phyloP scores from a whole-genome alignment of 2,329 filamentous ascomycete species.

The Diaporthe nobilis region DNA sequence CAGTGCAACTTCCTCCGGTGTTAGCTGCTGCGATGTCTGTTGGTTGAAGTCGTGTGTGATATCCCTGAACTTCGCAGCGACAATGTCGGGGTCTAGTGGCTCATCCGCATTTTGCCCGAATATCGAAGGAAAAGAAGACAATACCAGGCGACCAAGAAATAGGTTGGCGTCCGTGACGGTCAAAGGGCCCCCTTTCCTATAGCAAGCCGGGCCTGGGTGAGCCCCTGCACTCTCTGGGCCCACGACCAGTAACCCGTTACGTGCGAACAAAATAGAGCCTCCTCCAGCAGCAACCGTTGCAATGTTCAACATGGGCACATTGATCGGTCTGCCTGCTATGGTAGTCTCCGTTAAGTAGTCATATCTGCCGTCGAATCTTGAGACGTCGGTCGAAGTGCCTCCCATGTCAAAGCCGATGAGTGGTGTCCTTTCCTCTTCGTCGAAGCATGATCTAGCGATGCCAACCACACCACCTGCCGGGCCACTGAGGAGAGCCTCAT shows the following conservation, averaged over 20 bases:
- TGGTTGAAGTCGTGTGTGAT: constrained; percentile 54
- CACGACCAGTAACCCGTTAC: constrained; percentile 77
- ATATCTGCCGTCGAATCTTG: constrained; percentile 69
- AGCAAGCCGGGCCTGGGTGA: constrained; percentile 78
- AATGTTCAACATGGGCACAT: constrained; percentile 85
- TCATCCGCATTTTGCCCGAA: constrained; percentile 77
- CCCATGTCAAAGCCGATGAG: constrained; percentile 85
- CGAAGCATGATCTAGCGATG: constrained; percentile 81
- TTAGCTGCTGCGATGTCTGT: constrained; percentile 43
- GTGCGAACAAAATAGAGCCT: constrained; percentile 77
- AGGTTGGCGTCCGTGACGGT: constrained; percentile 79
- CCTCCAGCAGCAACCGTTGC: constrained; percentile 85
- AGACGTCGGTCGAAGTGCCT: constrained; percentile 83
- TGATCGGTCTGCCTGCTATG: constrained; percentile 76
- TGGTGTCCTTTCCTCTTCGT: constrained; percentile 74
- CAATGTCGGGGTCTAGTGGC: constrained; percentile 54
- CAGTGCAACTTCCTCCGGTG: constrained; percentile 62
- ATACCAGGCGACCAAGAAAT: constrained; percentile 67
- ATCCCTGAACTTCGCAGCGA: constrained; percentile 51
- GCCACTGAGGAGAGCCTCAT: constrained; percentile 79
- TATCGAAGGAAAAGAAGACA: constrained; percentile 77
- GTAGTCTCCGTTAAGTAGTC: constrained; percentile 77
- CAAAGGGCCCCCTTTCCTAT: constrained; percentile 75
- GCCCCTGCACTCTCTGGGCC: constrained; percentile 77
- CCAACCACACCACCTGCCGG: constrained; percentile 85